Percentiles rank a stretch among this genome's conserved stretches.
Conservation (phyloP, 2,329 filamentous ascomycete species). For the Ceratocystis diversiconidia region DNA sequence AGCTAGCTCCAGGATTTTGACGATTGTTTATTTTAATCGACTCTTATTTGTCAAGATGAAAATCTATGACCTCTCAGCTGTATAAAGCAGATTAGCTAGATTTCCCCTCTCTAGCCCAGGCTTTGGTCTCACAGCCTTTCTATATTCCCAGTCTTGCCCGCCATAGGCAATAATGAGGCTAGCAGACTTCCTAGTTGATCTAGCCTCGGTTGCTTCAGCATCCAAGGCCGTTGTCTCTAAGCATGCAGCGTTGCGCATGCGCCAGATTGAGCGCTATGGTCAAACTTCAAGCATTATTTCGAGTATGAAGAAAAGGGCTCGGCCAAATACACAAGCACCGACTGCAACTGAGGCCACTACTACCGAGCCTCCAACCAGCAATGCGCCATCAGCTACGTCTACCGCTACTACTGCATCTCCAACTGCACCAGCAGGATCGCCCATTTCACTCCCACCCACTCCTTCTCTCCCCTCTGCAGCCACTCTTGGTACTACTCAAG, state of each 20-base stretch:
- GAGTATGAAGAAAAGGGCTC: slow-evolving; percentile 24
- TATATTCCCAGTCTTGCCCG: not conserved
- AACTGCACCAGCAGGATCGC: not conserved
- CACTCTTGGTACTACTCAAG: slow-evolving; percentile 5
- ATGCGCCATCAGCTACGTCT: not conserved
- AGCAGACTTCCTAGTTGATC: slow-evolving; percentile 53
- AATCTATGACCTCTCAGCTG: not conserved
- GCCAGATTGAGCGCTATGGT: slow-evolving; percentile 39
- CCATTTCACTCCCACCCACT: not conserved
- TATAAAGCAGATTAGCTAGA: not conserved
- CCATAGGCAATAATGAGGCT: slow-evolving; percentile 35
- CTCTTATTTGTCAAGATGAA: not conserved
- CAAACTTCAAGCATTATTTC: slow-evolving; percentile 32
- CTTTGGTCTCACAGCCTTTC: not conserved
- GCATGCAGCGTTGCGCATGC: slow-evolving; percentile 43
- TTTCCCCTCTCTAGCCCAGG: not conserved
- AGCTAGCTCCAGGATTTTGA: slow-evolving; percentile 3
- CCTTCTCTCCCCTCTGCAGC: not conserved
- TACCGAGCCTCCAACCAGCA: not conserved
- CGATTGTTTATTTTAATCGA: not conserved
- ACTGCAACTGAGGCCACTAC: not conserved
- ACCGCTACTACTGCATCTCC: not conserved
- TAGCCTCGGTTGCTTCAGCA: slow-evolving; percentile 54
- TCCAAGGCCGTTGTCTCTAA: slow-evolving; percentile 52
- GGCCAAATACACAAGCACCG: not conserved